A percentile compares a stretch with the other conserved stretches of the same genome.
phyloP scores from a whole-genome alignment of 2,329 filamentous ascomycete species.

The Xylaria hypoxylon region DNA sequence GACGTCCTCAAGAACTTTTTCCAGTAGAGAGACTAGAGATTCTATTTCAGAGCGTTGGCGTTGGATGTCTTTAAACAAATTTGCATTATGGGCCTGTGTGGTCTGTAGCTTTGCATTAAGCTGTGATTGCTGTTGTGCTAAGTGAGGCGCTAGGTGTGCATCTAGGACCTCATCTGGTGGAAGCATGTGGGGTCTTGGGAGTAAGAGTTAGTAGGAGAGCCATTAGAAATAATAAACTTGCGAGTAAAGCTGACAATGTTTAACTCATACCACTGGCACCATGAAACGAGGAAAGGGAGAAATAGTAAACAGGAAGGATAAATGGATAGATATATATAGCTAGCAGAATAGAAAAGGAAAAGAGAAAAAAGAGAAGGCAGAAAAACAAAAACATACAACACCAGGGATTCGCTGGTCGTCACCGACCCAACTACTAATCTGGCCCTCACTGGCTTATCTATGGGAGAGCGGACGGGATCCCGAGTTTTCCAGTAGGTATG shows the following conservation, averaged over 20 bases:
- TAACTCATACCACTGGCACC: too few species aligned
- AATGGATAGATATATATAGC: background rate
- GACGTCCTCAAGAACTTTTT: conserved; percentile 66
- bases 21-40: conserved; percentile 61
- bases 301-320: background rate
- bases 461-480: conserved; percentile 52
- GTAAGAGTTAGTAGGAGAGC: conserved; percentile 13
- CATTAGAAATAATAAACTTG: background rate
- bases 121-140: conserved; percentile 64
- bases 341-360: conserved; percentile 9
- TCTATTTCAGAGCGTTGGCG: conserved; percentile 68
- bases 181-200: conserved; percentile 64
- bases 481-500: conserved; percentile 49
- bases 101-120: conserved; percentile 69
- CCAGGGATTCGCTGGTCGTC: conserved; percentile 52
- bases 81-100: conserved; percentile 67
- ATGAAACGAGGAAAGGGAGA: background rate
- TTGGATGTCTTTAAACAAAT: conserved; percentile 62
- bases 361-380: conserved; percentile 14
- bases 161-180: conserved; percentile 63
- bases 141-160: conserved; percentile 66
- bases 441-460: conserved; percentile 50
- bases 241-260: background rate
- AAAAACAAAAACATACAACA: conserved; percentile 50
- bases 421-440: conserved; percentile 52